These are phyloP conservation scores for Apiotrichum mycotoxinovorans DNA, from an alignment of 1,284 basidiomycete genomes.

Conservation along the genomic window DNA sequence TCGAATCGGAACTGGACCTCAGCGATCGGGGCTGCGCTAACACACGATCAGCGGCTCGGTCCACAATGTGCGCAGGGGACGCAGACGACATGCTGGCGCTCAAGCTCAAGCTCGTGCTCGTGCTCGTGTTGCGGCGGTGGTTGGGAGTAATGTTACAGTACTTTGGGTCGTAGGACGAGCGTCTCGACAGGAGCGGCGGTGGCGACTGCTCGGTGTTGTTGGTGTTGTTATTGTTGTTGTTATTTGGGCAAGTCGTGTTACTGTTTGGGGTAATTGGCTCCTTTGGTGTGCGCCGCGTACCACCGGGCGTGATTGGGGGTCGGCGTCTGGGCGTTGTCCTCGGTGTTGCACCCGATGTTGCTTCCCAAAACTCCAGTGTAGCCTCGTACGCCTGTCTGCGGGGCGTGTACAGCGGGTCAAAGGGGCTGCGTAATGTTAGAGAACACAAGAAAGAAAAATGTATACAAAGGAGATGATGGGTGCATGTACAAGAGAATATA, in stretches of 20 bases:
- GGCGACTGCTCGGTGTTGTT: background rate
- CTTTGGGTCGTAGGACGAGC: background rate
- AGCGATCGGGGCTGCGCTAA: too few species aligned
- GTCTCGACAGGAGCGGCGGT: background rate
- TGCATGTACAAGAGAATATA: background rate
- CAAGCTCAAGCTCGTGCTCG: background rate
- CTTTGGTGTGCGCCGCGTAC: too few species aligned
- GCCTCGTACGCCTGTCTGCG: background rate
- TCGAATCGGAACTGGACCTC: too few species aligned
- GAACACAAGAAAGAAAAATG: background rate
- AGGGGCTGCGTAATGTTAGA: background rate
- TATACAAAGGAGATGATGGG: background rate
- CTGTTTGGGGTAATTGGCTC: too few species aligned
- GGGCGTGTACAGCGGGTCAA: background rate
- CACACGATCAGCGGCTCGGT: too few species aligned
- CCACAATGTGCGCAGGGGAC: too few species aligned
- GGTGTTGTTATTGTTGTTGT: background rate
- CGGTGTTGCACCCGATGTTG: background rate
- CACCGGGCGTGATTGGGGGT: too few species aligned
- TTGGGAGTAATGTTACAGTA: background rate
- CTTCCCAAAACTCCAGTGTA: background rate
- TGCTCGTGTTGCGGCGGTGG: background rate
- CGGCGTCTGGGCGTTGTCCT: background rate
- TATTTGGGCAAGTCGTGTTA: too few species aligned
- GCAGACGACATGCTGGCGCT: background rate